Base-by-base conservation (phyloP, 306 rosid species). In the Cicer judaicum region DNA sequence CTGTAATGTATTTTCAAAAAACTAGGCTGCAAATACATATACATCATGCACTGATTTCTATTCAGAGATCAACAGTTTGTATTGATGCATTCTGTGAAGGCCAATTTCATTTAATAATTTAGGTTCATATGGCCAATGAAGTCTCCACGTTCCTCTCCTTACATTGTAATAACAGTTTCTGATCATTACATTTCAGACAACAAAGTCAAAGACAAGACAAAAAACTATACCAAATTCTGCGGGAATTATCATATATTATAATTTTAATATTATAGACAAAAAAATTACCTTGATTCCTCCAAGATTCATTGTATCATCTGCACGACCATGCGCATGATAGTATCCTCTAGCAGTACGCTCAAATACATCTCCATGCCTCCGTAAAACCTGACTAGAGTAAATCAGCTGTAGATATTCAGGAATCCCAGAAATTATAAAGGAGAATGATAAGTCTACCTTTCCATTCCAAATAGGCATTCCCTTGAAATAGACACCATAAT, bases 271-370 rank as follows among this genome's bases (percentile, higher is more conserved):
- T 13, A 49, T n/a, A 6, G 15, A 2, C 8, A n/a, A 6, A 6
- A 50, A 13, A 50, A 14, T 74, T 81, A 93, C 98, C 98, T 93
- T 93, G 87, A 93, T 91, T 73, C 98, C 98, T 61, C 97, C 97
- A 42, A 93, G 92, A 84, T 93, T 93, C 98, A 93, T 93, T 42
- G 97, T 91, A 82, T 93, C 98, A 81, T 93, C 98, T 6, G 94
- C 94, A 73, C 98, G 96, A 55, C 98, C 98, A 71, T 91, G 98
- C 2, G 98, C 98, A 49, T 81, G 98, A 75, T 91, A 91, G 88
- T 88, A 93, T 61, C 96, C 96, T 80, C 81, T 81, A 76, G 87
- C 75, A 16, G 90, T 85, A 71, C 82, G 90, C 89, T 91, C 98
- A 84, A 93, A 88, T 71, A 93, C 75, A 88, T 93, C 98, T 39